These are phyloP conservation scores for Iberis pinnata DNA, from an alignment of 345 rosid genomes.

Conservation along the genomic window DNA sequence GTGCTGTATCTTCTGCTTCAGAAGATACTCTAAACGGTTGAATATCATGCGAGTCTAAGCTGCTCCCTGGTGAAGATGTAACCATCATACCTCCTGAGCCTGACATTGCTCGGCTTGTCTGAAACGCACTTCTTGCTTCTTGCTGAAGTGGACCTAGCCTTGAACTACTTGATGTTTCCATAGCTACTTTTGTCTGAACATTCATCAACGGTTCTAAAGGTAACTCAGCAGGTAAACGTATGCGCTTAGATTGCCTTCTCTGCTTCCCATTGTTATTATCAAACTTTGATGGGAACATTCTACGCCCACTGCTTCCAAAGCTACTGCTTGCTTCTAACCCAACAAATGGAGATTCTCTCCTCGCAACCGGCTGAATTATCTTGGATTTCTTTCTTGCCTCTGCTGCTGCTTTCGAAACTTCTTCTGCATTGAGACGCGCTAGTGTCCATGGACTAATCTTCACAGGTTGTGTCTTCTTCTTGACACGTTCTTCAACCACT, in stretches of 20 bases:
- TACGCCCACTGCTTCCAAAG: conserved; percentile 71
- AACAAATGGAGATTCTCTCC: conserved; percentile 44
- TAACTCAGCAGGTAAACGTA: conserved; percentile 67
- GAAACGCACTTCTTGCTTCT: conserved; percentile 92
- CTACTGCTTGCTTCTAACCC: conserved; percentile 54
- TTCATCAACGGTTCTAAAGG: conserved; percentile 52
- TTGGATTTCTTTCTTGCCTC: conserved; percentile 90
- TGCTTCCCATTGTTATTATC: conserved; percentile 35
- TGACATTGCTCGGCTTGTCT: conserved; percentile 82
- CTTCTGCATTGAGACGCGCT: conserved; percentile 88
- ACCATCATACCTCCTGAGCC: conserved; percentile 52
- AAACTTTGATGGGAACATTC: conserved; percentile 56
- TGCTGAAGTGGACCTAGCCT: conserved; percentile 86
- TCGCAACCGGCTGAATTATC: conserved; percentile 71
- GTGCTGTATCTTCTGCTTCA: conserved; percentile 66
- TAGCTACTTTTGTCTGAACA: conserved; percentile 42
- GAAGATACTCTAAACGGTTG: conserved; percentile 82
- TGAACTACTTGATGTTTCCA: conserved; percentile 58
- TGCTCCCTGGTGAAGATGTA: conserved; percentile 95
- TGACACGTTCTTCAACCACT: conserved; percentile 49
- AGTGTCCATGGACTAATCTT: conserved; percentile 95
- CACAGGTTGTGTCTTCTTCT: conserved; percentile 66
- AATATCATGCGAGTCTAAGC: conserved; percentile 86
- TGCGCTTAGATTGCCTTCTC: conserved; percentile 59
- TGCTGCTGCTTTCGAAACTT: conserved; percentile 88